Evolutionary conservation across 768 basidiomycete species (phyloP).

Genomic region (Boletus barrowsii): DNA sequence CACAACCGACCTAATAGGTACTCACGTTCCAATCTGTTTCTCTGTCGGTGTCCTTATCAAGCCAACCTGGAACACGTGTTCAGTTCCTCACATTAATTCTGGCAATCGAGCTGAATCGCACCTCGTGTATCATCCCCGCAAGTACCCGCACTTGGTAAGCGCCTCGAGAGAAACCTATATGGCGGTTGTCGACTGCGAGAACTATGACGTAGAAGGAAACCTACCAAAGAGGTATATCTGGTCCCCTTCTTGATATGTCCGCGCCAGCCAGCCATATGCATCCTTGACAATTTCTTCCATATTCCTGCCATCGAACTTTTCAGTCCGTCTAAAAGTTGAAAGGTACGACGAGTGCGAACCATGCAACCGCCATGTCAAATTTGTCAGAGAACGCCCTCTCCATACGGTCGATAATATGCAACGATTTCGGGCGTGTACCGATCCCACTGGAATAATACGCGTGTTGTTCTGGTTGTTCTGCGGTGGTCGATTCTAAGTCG

Average conservation of each 20-base stretch:
- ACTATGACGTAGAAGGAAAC: background rate
- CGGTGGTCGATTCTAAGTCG: constrained; percentile 12
- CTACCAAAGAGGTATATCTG: constrained; percentile 36
- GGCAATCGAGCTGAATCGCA: background rate
- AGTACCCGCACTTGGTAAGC: constrained; percentile 40
- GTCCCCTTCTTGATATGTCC: constrained; percentile 31
- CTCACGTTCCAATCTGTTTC: constrained; percentile 15
- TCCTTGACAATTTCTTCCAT: constrained; percentile 34
- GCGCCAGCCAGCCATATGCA: constrained; percentile 34
- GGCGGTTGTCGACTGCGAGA: background rate
- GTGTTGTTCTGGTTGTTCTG: constrained; percentile 28
- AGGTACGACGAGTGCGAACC: constrained; percentile 23
- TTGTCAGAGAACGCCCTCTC: constrained; percentile 19
- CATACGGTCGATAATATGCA: constrained; percentile 22
- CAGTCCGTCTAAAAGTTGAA: background rate
- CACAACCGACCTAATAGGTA: background rate
- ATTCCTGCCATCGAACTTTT: constrained; percentile 23
- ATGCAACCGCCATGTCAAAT: constrained; percentile 38
- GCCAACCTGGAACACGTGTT: background rate
- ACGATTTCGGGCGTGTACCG: constrained; percentile 32
- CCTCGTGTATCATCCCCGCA: constrained; percentile 41
- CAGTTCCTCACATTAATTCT: background rate
- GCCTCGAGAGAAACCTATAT: constrained; percentile 41
- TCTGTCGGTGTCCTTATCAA: constrained; percentile 20
- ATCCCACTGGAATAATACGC: constrained; percentile 40